Base-by-base conservation (phyloP, 2,329 filamentous ascomycete species). In the Penicillium sp. region DNA sequence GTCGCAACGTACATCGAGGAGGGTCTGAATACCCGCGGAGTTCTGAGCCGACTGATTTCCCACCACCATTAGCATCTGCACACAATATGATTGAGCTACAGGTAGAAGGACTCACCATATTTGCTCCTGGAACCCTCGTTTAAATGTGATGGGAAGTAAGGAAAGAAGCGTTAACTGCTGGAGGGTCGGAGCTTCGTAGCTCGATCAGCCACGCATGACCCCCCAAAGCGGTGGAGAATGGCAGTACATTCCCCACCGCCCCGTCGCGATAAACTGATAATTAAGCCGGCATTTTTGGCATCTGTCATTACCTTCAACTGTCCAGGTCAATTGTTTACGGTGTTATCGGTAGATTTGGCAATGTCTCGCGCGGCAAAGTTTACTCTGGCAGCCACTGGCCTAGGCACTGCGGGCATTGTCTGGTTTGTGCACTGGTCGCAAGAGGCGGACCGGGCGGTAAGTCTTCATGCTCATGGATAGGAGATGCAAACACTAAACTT, bases 11-110 rank as follows among this genome's bases (percentile, higher is more conserved):
- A 99, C 95, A 80, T 98, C 95, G 80, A 99, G 91, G 73, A 99
- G 88, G 74, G 93, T 98, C 81, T 98, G 93, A 76, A 99, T 99
- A 78, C 95, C 95, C 72, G 91, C 89, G 66, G 95, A 98, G 83
- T 98, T 98, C 82, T 98, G 95, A 74, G 93, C 95, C 76, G 95
- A 95, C 93, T 98, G 73, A 68, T 62, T 45, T 57, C 58, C 52
- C 52, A 48, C 52, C 45, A 50, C 35, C 46, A 48, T 63, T 53
- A 55, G 43, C 51, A 57, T 14, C 41, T 43, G 10, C n/a, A 22
- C 45, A 46, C 22, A 35, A 31, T 22, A 19, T n/a, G 24, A 51
- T 31, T 14, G 26, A 43, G 22, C 16, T 8, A 7, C 14, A 2
- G 1, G 14, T 7, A 21, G 1, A 5, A 22, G 4, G n/a, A 14